Conservation (phyloP, 371 early-diverging fungal species). For the Fennellomyces sp. region DNA sequence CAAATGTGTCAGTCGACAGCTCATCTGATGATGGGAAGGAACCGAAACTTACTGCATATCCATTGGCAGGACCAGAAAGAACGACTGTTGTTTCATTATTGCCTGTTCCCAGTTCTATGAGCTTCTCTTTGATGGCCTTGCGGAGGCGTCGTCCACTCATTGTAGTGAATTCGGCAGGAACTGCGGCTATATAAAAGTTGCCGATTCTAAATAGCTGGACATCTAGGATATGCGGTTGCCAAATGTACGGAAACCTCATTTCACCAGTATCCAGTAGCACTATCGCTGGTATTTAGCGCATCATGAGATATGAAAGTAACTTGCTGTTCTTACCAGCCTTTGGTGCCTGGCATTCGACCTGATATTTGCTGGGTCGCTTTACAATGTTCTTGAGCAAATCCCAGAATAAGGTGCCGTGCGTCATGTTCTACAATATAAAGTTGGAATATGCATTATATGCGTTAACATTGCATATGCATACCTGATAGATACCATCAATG, state of each 20-base stretch:
- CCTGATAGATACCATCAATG: slow-evolving; percentile 45
- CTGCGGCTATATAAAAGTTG: slow-evolving; percentile 60
- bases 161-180: slow-evolving; percentile 68
- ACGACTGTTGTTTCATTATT: slow-evolving; percentile 48
- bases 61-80: slow-evolving; percentile 60
- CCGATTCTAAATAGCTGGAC: slow-evolving; percentile 57
- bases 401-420: slow-evolving; percentile 51
- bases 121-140: slow-evolving; percentile 35
- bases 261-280: slow-evolving; percentile 68
- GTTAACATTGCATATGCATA: slow-evolving; percentile 4
- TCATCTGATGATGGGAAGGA: not conserved
- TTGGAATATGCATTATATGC: not conserved
- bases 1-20: slow-evolving; percentile 7
- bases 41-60: slow-evolving; percentile 41
- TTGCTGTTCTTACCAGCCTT: slow-evolving; percentile 54
- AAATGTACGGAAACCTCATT: slow-evolving; percentile 45
- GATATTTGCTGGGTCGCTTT: slow-evolving; percentile 38
- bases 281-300: not conserved
- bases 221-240: slow-evolving; percentile 62
- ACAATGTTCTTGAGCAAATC: slow-evolving; percentile 46
- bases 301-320: no score
- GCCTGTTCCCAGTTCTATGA: slow-evolving; percentile 42
- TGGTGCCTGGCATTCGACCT: slow-evolving; percentile 60
- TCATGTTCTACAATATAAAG: slow-evolving; percentile 27
- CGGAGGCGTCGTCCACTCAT: slow-evolving; percentile 68